These are phyloP conservation scores for Teratosphaeria viscida DNA, from an alignment of 2,329 filamentous ascomycete genomes.

Conservation along the genomic window DNA sequence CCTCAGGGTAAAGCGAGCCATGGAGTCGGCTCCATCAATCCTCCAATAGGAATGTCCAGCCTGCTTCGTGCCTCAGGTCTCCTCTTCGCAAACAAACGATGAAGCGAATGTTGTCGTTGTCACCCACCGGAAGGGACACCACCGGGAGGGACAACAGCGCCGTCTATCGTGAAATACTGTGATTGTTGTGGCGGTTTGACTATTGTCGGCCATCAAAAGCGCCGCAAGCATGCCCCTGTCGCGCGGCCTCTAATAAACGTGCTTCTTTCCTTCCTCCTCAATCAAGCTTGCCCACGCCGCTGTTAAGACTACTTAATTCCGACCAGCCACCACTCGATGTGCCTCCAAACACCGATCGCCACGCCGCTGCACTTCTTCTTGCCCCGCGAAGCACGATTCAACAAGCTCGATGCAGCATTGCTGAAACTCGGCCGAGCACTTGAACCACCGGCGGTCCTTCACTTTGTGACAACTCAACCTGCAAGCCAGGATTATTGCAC, in stretches of 20 bases:
- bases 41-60: background rate
- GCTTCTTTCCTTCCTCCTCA: background rate
- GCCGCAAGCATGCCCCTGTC: background rate
- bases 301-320: background rate
- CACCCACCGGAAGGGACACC: background rate
- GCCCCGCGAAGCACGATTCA: background rate
- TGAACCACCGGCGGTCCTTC: background rate
- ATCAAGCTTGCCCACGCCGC: background rate
- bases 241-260: background rate
- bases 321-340: background rate
- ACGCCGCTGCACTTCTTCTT: background rate
- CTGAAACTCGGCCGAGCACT: background rate
- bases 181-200: background rate
- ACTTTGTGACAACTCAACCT: background rate
- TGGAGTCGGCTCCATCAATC: constrained; percentile 1
- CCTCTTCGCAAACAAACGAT: background rate
- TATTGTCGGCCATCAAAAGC: background rate
- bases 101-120: background rate
- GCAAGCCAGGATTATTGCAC: no score
- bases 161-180: background rate
- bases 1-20: constrained; percentile 14
- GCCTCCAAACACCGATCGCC: background rate
- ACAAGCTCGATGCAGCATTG: background rate
- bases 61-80: background rate
- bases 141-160: background rate